Conservation (phyloP, 805 yeast genomes). For the Saccharomyces jurei region DNA sequence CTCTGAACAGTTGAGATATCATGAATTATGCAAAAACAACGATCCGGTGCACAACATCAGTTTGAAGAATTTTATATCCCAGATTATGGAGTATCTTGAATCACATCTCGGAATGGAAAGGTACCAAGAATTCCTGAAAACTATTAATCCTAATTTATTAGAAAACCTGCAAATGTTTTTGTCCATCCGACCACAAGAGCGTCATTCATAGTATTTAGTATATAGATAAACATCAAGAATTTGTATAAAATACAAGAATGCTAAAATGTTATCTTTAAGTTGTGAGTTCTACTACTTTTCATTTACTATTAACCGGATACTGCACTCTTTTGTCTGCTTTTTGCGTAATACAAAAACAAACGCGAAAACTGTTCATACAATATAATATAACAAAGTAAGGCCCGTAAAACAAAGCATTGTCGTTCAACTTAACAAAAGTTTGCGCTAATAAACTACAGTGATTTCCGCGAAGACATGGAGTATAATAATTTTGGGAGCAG, state of each 20-base stretch:
- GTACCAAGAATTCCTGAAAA: slow-evolving; percentile 18
- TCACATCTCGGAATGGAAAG: slow-evolving; percentile 18
- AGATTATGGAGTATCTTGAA: slow-evolving; percentile 23
- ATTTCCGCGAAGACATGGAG: not conserved
- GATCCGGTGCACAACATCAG: slow-evolving; percentile 52
- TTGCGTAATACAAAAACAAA: not conserved
- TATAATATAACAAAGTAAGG: not conserved
- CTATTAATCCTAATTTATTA: slow-evolving; percentile 16
- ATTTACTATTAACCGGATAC: not conserved
- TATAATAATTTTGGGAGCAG: not conserved
- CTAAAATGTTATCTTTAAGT: not conserved
- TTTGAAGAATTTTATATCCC: slow-evolving; percentile 38
- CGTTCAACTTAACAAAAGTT: not conserved
- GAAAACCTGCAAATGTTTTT: slow-evolving; percentile 25
- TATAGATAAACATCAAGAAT: not conserved
- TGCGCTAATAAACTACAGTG: not conserved
- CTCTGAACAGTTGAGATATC: slow-evolving; percentile 39
- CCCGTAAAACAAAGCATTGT: not conserved
- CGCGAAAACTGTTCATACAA: not conserved
- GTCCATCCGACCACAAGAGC: slow-evolving; percentile 8
- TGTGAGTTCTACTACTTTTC: not conserved
- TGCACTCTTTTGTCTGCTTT: not conserved
- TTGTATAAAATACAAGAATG: not conserved
- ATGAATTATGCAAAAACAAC: slow-evolving; percentile 27
- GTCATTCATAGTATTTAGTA: not conserved